Evolutionary conservation across 192 early-diverging fungal genomes (phyloP).

Genomic region (Diversispora eburnea): DNA sequence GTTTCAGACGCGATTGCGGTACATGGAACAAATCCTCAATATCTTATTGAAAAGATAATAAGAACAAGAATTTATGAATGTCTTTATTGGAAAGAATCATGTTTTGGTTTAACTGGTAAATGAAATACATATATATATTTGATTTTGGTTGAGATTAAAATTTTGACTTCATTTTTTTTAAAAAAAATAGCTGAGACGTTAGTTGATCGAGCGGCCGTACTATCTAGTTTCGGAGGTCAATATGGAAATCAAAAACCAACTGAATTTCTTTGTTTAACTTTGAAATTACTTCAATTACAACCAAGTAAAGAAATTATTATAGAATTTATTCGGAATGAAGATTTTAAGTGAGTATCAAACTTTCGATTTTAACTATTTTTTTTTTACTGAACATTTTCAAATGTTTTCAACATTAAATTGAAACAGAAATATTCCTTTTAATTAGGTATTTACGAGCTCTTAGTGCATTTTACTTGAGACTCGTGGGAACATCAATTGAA

Average conservation of each 20-base stretch:
- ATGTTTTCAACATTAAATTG: background rate
- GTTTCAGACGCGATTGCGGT: constrained; percentile 64
- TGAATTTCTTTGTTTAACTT: constrained; percentile 82
- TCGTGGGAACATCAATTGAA: constrained; percentile 73
- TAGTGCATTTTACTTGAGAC: constrained; percentile 82
- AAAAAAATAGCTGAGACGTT: constrained; percentile 13
- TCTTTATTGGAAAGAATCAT: constrained; percentile 95
- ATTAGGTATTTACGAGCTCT: constrained; percentile 79
- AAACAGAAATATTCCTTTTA: background rate
- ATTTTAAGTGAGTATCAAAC: constrained; percentile 61
- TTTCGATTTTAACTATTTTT: background rate
- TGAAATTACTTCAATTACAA: constrained; percentile 92
- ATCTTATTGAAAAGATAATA: constrained; percentile 91
- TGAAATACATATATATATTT: background rate
- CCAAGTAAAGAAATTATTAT: constrained; percentile 84
- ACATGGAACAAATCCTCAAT: constrained; percentile 92
- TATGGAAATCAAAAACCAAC: constrained; percentile 86
- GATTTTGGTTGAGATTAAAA: background rate
- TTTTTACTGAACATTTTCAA: background rate
- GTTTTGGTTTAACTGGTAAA: constrained; percentile 85
- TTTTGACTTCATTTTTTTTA: background rate
- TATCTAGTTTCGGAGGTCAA: constrained; percentile 75
- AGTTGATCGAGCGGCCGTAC: constrained; percentile 54
- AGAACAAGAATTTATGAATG: constrained; percentile 87
- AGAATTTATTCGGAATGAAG: constrained; percentile 75